phyloP scores from a whole-genome alignment of 257 asterid species.

The Lithospermum erythrorhizon region DNA sequence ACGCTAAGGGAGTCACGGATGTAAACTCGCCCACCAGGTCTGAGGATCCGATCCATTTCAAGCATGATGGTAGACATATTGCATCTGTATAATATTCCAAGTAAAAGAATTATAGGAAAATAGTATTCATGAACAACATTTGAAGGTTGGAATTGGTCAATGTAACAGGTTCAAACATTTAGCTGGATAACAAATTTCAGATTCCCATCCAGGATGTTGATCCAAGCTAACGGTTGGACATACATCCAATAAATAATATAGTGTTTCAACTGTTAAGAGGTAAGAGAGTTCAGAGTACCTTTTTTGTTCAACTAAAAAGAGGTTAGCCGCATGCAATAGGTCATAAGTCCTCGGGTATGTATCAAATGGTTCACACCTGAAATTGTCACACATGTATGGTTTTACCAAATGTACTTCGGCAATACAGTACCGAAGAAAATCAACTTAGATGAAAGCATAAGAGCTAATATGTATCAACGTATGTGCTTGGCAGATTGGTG shows the following conservation, averaged over 20 bases:
- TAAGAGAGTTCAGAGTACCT: slow-evolving; percentile 22
- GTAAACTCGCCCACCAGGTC: slow-evolving; percentile 80
- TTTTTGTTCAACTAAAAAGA: slow-evolving; percentile 52
- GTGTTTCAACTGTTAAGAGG: too few relatives aligned
- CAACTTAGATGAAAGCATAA: not conserved
- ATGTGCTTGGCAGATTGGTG: not conserved
- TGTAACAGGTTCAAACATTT: not conserved
- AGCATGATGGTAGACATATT: slow-evolving; percentile 67
- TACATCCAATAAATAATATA: not conserved
- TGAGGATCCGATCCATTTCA: slow-evolving; percentile 83
- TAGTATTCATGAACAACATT: not conserved
- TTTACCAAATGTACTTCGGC: not conserved
- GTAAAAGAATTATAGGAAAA: not conserved
- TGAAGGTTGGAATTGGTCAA: not conserved
- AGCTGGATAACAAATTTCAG: not conserved
- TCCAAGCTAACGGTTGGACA: not conserved
- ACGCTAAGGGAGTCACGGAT: slow-evolving; percentile 53
- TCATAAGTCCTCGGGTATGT: slow-evolving; percentile 76
- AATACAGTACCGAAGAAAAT: not conserved
- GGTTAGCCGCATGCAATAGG: slow-evolving; percentile 66
- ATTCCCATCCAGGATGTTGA: not conserved
- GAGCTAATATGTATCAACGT: not conserved
- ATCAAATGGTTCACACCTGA: slow-evolving; percentile 70
- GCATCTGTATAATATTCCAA: slow-evolving; percentile 42
- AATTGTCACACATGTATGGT: not conserved